Percentiles rank a stretch among this genome's conserved stretches.
phyloP scores from a whole-genome alignment of 2,329 filamentous ascomycete genomes.

The Exophiala calicioides region DNA sequence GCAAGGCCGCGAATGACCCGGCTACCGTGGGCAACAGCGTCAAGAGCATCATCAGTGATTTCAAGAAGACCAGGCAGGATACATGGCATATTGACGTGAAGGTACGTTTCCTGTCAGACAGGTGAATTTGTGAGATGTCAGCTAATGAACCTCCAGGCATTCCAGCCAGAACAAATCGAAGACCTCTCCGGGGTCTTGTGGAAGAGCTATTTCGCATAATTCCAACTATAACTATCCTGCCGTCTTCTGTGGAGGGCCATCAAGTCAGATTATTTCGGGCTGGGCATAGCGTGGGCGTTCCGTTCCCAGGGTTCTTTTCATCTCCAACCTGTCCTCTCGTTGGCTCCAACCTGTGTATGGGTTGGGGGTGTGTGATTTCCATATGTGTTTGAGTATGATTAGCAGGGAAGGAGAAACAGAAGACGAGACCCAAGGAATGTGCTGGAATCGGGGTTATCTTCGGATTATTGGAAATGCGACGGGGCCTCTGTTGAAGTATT shows the following conservation, averaged over 20 bases:
- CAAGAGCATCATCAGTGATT: conserved; percentile 90
- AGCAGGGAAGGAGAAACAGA: too few relatives aligned
- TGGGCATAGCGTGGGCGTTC: conserved; percentile 21
- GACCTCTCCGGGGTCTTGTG: conserved; percentile 94
- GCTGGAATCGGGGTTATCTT: too few relatives aligned
- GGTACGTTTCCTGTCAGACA: conserved; percentile 57
- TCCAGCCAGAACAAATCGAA: conserved; percentile 88
- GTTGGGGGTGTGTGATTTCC: too few relatives aligned
- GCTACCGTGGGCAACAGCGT: conserved; percentile 95
- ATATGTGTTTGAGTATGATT: too few relatives aligned
- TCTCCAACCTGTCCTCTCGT: too few relatives aligned
- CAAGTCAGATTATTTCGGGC: not conserved
- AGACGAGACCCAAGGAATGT: too few relatives aligned
- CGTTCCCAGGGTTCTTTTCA: not conserved
- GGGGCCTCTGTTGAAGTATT: too few relatives aligned
- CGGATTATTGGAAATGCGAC: too few relatives aligned
- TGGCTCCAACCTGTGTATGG: too few relatives aligned
- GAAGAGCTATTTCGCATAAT: conserved; percentile 97
- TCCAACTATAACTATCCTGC: too few relatives aligned
- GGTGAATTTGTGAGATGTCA: conserved; percentile 12
- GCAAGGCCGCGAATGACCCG: conserved; percentile 80
- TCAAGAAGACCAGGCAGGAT: conserved; percentile 99
- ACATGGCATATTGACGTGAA: conserved; percentile 98
- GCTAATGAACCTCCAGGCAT: conserved; percentile 59
- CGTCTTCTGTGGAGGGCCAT: too few relatives aligned